phyloP scores from a whole-genome alignment of 2,329 filamentous ascomycete genomes.

The Davidsoniella virescens region DNA sequence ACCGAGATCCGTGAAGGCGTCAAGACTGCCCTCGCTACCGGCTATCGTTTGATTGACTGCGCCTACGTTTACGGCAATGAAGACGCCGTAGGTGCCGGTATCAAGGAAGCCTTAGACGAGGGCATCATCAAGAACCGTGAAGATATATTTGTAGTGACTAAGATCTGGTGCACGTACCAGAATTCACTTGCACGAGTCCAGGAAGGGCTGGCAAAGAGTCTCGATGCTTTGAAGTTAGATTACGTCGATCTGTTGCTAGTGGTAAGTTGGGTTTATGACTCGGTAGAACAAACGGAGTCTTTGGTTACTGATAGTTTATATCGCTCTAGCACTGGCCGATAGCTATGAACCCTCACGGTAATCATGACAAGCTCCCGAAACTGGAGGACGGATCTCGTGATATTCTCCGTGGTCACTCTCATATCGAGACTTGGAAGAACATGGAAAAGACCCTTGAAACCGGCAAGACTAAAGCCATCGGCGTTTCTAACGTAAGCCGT shows the following conservation, averaged over 20 bases:
- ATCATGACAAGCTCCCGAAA: slow-evolving; percentile 60
- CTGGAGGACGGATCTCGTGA: slow-evolving; percentile 58
- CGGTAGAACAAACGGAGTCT: too few species aligned
- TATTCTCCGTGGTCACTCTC: slow-evolving; percentile 50
- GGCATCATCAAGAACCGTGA: slow-evolving; percentile 49
- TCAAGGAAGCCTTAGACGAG: slow-evolving; percentile 53
- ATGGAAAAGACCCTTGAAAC: slow-evolving; percentile 25
- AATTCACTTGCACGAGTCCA: slow-evolving; percentile 37
- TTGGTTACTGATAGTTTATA: too few species aligned
- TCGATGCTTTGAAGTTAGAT: slow-evolving; percentile 57
- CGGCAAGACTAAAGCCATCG: slow-evolving; percentile 29
- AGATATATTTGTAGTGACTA: slow-evolving; percentile 71
- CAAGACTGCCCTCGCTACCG: slow-evolving; percentile 37
- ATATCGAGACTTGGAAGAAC: slow-evolving; percentile 30
- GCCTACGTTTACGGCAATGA: slow-evolving; percentile 72
- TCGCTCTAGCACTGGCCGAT: slow-evolving; percentile 54
- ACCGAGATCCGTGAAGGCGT: slow-evolving; percentile 44
- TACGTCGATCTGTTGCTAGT: slow-evolving; percentile 72
- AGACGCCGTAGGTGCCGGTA: slow-evolving; percentile 62
- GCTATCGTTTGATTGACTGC: slow-evolving; percentile 49
- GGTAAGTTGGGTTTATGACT: slow-evolving; percentile 19
- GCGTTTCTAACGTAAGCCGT: slow-evolving; percentile 35
- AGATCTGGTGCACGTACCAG: slow-evolving; percentile 73
- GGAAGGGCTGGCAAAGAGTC: slow-evolving; percentile 53
- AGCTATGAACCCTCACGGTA: slow-evolving; percentile 63